These are phyloP conservation scores for Phoma sp. DNA, from an alignment of 2,329 filamentous ascomycete genomes.

Conservation along the genomic window DNA sequence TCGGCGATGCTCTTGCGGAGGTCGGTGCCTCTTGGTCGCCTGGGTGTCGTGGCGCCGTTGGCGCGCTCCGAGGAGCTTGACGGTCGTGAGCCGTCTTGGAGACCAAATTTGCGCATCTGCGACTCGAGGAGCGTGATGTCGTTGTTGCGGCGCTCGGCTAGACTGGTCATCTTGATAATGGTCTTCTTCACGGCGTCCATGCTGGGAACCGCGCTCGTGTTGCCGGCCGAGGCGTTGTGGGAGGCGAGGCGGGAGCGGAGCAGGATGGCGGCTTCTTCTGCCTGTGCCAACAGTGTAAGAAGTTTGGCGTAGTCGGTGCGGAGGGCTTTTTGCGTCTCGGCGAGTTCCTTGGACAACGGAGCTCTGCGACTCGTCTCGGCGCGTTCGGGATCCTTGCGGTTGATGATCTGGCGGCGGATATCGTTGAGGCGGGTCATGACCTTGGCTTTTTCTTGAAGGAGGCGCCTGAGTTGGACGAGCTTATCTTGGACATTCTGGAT, in stretches of 20 bases:
- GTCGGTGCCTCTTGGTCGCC: constrained; percentile 21
- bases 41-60: constrained; percentile 28
- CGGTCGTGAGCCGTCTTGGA: constrained; percentile 31
- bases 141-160: constrained; percentile 88
- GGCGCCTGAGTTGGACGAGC: constrained; percentile 69
- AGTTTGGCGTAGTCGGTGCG: constrained; percentile 77
- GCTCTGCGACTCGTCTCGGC: constrained; percentile 69
- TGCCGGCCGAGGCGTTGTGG: constrained; percentile 57
- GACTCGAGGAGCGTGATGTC: constrained; percentile 90
- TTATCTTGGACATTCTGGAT: constrained; percentile 73
- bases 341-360: constrained; percentile 83
- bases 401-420: constrained; percentile 75
- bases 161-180: constrained; percentile 87
- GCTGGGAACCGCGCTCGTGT: constrained; percentile 66
- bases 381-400: constrained; percentile 71
- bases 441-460: constrained; percentile 72
- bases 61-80: constrained; percentile 31
- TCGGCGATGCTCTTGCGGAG: constrained; percentile 27
- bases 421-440: constrained; percentile 76
- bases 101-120: constrained; percentile 74
- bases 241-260: constrained; percentile 79
- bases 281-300: constrained; percentile 74
- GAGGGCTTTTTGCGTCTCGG: constrained; percentile 82
- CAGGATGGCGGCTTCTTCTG: constrained; percentile 80
- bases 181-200: constrained; percentile 92